Conservation (phyloP, 192 early-diverging fungal species). For the Phlyctochytrium bullatum region DNA sequence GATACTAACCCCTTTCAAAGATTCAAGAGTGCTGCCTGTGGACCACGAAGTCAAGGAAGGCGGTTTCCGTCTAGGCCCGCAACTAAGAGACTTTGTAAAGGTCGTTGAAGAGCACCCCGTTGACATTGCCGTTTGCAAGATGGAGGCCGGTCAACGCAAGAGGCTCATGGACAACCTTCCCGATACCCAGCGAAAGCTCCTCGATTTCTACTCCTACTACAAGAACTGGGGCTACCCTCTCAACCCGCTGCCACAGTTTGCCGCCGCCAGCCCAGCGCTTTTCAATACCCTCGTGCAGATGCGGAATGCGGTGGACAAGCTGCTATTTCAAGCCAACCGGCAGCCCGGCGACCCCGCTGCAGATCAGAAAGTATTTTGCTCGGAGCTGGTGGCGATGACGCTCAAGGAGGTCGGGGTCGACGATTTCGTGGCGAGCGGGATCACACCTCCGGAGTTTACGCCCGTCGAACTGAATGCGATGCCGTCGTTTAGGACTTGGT, state of each 20-base stretch:
- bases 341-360: background rate
- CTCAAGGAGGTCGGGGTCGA: conserved; percentile 3
- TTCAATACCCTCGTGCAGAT: conserved; percentile 5
- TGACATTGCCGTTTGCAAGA: conserved; percentile 29
- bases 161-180: conserved; percentile 8
- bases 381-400: conserved; percentile 20
- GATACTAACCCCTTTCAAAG: background rate
- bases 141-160: conserved; percentile 12
- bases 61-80: conserved; percentile 30
- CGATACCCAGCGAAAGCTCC: conserved; percentile 9
- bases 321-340: background rate
- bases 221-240: conserved; percentile 22
- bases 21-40: conserved; percentile 22
- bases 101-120: conserved; percentile 24
- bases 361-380: conserved; percentile 17
- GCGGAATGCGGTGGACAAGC: background rate
- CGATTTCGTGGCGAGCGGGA: conserved; percentile 8
- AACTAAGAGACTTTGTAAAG: conserved; percentile 29
- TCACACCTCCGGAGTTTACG: conserved; percentile 18
- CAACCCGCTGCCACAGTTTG: conserved; percentile 26
- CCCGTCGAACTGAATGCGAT: conserved; percentile 23
- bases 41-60: conserved; percentile 20
- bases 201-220: conserved; percentile 31
- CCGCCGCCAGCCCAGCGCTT: conserved; percentile 18
- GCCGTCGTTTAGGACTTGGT: background rate